Evolutionary conservation across 495 filamentous ascomycete genomes (phyloP), one percentile per base, ranked within the genome.

Genomic region (Thermothielavioides terrestris): DNA sequence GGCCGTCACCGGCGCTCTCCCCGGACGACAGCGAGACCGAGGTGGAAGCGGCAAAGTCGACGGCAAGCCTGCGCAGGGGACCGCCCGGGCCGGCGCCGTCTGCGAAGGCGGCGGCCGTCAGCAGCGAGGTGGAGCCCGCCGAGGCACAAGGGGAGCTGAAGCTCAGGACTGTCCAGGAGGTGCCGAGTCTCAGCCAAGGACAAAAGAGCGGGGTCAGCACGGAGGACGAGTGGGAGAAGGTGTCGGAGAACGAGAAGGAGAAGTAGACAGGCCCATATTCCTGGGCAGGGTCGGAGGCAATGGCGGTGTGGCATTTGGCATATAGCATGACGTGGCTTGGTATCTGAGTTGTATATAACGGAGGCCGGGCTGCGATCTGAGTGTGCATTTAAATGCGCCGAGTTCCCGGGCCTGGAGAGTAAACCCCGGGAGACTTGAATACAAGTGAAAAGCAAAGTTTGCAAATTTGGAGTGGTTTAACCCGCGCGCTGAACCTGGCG

Each of bases 151-250:
- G 67, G 25, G 67, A 71, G 48, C 47, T 76, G 51, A 75, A 70
- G 58, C 68, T 62, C 36, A 62, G 70, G 46, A 40, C 49, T 23
- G 37, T 20, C 11, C 53, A 43, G 14, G 57, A 61, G 50, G 21
- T 51, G 42, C 32, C 39, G 35, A 42, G 43, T 10, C 46, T 59
- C 20, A 60, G 58, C 49, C 53, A 61, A 31, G 72, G 69, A 20
- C 49, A 59, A 2, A 71, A 67, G 58, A 73, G 70, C 31, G 66
- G 71, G 45, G 68, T 61, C 34, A 79, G 77, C 55, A 79, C 77
- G 2, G 77, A 79, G 58, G 77, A 79, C 43, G 77, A 79, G 61
- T 79, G 77, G 77, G 77, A 79, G 59, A 73, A 72, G 57, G 74
- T 79, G 10, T 77, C 73, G 6, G 75, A 79, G 65, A 76, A 73